Evolutionary conservation across 108 stramenopile species (phyloP).

Genomic region (Cylindrotheca fusiformis): DNA sequence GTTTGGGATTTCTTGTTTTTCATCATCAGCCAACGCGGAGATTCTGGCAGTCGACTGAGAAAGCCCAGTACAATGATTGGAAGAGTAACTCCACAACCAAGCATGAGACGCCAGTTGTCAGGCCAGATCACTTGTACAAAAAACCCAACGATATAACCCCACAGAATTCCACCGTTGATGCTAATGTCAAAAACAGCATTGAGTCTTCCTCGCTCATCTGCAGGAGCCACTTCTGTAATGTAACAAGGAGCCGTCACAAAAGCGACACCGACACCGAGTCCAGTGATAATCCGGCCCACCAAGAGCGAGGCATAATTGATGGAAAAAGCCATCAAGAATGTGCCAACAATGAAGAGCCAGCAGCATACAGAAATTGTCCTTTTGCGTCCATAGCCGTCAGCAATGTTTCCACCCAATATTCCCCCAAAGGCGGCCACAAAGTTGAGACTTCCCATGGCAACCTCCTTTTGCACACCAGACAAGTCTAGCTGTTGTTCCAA

Average conservation of each 20-base stretch:
- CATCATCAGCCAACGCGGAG: constrained; percentile 29
- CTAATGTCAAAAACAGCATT: constrained; percentile 35
- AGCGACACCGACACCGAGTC: constrained; percentile 31
- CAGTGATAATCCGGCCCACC: constrained; percentile 26
- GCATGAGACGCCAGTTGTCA: constrained; percentile 23
- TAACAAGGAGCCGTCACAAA: constrained; percentile 29
- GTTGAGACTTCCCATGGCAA: constrained; percentile 33
- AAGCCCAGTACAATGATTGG: constrained; percentile 18
- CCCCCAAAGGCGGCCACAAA: constrained; percentile 32
- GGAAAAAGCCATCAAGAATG: constrained; percentile 22
- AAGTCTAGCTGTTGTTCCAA: constrained; percentile 17
- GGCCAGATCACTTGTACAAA: constrained; percentile 19
- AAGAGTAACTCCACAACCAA: constrained; percentile 13
- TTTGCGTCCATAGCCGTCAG: constrained; percentile 25
- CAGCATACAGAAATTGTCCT: constrained; percentile 15
- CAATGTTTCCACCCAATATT: constrained; percentile 24
- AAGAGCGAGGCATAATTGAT: constrained; percentile 10
- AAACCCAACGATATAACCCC: constrained; percentile 28
- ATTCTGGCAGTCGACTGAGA: constrained; percentile 22
- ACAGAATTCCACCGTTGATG: constrained; percentile 36
- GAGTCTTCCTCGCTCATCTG: constrained; percentile 20
- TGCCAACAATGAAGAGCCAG: constrained; percentile 28
- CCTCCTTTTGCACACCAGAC: constrained; percentile 23
- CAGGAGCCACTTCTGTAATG: constrained; percentile 20
- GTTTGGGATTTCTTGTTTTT: constrained; percentile 6